Percentiles rank a stretch among this genome's conserved stretches.
These are phyloP conservation scores for Pseudogymnoascus sp. DNA, from an alignment of 2,329 filamentous ascomycete species.

Conservation along the genomic window DNA sequence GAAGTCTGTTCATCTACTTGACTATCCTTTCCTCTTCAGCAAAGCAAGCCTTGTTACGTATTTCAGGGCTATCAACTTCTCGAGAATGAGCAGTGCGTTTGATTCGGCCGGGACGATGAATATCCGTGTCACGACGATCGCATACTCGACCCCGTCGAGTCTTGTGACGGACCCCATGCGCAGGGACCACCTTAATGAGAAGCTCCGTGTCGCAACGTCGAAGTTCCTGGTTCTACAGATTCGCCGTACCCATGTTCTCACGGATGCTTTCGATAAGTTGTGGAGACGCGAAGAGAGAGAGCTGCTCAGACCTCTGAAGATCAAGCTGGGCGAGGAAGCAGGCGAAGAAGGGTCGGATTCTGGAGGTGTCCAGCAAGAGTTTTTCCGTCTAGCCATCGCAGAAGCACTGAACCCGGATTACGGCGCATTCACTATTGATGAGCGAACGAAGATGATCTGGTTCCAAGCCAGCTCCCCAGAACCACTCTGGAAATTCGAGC, in stretches of 20 bases:
- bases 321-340: conserved; percentile 71
- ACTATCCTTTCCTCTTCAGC: conserved; percentile 73
- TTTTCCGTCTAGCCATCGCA: conserved; percentile 76
- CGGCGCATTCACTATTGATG: conserved; percentile 72
- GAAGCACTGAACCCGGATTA: conserved; percentile 72
- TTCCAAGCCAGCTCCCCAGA: conserved; percentile 77
- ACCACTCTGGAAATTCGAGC: conserved; percentile 81
- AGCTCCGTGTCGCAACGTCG: conserved; percentile 57
- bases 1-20: conserved; percentile 64
- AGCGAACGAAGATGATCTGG: conserved; percentile 72
- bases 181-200: conserved; percentile 51
- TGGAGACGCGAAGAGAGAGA: conserved; percentile 81
- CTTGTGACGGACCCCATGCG: conserved; percentile 50
- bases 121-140: conserved; percentile 44
- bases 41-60: conserved; percentile 66
- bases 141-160: conserved; percentile 42
- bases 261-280: conserved; percentile 76
- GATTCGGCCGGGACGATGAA: conserved; percentile 57
- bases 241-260: conserved; percentile 56
- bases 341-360: conserved; percentile 89
- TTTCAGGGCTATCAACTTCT: conserved; percentile 82
- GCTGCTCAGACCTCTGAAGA: conserved; percentile 75
- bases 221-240: conserved; percentile 66
- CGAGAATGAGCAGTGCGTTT: conserved; percentile 72
- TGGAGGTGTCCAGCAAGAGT: conserved; percentile 93